phyloP scores from a whole-genome alignment of 495 filamentous ascomycete species.

The Glarea lozoyensis region DNA sequence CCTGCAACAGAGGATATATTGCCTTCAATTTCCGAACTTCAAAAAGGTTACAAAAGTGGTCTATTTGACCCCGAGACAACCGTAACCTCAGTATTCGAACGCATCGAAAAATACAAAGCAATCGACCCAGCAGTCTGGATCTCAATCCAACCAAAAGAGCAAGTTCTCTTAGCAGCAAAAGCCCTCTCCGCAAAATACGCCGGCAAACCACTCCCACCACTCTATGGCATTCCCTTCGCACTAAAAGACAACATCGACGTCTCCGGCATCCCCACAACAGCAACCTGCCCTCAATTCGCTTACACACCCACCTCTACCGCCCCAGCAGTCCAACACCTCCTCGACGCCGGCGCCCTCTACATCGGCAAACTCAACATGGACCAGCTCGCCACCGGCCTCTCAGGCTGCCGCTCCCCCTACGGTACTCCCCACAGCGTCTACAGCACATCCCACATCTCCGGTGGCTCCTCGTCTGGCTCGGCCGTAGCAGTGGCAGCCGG shows the following conservation, averaged over 20 bases:
- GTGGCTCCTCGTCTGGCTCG: constrained; percentile 55
- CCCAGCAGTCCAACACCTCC: constrained; percentile 26
- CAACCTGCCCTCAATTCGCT: constrained; percentile 45
- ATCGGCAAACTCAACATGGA: constrained; percentile 63
- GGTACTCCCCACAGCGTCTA: constrained; percentile 43
- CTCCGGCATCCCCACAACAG: constrained; percentile 46
- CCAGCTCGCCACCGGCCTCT: constrained; percentile 56
- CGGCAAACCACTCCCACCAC: constrained; percentile 40
- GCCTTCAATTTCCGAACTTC: constrained; percentile 27
- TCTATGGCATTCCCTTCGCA: constrained; percentile 57
- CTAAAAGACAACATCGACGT: constrained; percentile 60
- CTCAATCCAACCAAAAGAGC: constrained; percentile 30
- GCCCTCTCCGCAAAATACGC: constrained; percentile 32
- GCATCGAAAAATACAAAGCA: constrained; percentile 34
- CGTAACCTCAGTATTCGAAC: constrained; percentile 30
- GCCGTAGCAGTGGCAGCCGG: constrained; percentile 47
- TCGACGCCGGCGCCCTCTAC: constrained; percentile 47
- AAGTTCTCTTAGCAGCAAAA: constrained; percentile 32
- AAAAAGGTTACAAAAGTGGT: constrained; percentile 26
- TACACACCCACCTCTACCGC: constrained; percentile 35
- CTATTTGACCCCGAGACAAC: constrained; percentile 24
- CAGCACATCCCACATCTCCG: constrained; percentile 47
- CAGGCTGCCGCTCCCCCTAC: constrained; percentile 54
- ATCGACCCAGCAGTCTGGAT: constrained; percentile 49
- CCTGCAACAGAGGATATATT: constrained; percentile 19